A percentile compares a stretch with the other conserved stretches of the same genome.
Conservation (phyloP, 2,329 filamentous ascomycete species). For the Aspergillus viridinutans region DNA sequence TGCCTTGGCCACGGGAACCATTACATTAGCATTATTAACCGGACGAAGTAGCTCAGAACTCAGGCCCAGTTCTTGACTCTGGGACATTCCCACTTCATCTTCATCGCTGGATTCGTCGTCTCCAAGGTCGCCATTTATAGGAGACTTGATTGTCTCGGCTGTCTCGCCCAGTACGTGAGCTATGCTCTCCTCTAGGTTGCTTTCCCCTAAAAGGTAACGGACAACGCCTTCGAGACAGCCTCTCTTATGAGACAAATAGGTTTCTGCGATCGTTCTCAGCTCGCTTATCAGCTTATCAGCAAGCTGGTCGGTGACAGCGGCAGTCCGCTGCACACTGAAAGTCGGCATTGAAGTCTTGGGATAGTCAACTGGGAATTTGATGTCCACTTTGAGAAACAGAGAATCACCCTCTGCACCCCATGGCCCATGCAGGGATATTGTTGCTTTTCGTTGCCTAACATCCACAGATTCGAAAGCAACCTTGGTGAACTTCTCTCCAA, state of each 20-base stretch:
- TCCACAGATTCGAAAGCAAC: slow-evolving; percentile 58
- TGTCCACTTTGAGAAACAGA: slow-evolving; percentile 54
- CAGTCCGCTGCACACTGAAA: slow-evolving; percentile 55
- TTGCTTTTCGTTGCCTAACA: slow-evolving; percentile 50
- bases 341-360: slow-evolving; percentile 48
- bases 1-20: slow-evolving; percentile 59
- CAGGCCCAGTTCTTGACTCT: slow-evolving; percentile 43
- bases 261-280: slow-evolving; percentile 52
- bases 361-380: slow-evolving; percentile 57
- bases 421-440: slow-evolving; percentile 57
- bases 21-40: slow-evolving; percentile 59
- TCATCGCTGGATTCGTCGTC: slow-evolving; percentile 84
- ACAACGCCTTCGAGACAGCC: slow-evolving; percentile 60
- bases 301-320: slow-evolving; percentile 50
- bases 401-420: slow-evolving; percentile 53
- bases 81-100: slow-evolving; percentile 55
- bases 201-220: slow-evolving; percentile 58
- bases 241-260: slow-evolving; percentile 49
- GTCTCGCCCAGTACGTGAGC: slow-evolving; percentile 55
- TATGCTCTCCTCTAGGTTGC: slow-evolving; percentile 55
- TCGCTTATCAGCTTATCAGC: slow-evolving; percentile 48
- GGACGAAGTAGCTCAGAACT: slow-evolving; percentile 51
- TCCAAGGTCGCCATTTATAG: slow-evolving; percentile 38
- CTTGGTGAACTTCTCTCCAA: slow-evolving; percentile 58
- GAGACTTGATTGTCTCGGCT: slow-evolving; percentile 44